These are phyloP conservation scores for Puccinia polysora DNA, from an alignment of 1,284 basidiomycete species.

Conservation along the genomic window DNA sequence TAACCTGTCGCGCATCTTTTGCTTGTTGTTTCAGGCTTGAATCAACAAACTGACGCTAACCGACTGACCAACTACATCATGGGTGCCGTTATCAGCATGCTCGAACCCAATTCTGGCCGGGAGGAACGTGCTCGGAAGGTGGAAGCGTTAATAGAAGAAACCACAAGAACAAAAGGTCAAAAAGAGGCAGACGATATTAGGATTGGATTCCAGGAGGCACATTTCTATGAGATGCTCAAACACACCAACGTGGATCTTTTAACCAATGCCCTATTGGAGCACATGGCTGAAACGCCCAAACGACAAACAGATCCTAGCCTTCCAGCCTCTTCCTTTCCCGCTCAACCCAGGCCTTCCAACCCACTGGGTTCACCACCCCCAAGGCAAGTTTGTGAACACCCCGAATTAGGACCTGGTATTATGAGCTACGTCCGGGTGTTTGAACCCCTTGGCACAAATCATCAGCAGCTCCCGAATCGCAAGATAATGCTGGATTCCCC, in stretches of 20 bases:
- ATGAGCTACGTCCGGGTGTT: neutral
- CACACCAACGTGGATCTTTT: neutral
- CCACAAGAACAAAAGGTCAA: neutral
- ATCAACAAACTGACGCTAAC: neutral
- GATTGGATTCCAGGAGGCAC: neutral
- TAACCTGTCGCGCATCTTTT: neutral
- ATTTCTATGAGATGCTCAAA: neutral
- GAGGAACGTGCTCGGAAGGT: neutral
- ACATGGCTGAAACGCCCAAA: neutral
- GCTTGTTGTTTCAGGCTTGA: neutral
- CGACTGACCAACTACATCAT: neutral
- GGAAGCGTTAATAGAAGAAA: neutral
- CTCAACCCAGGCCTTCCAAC: too few species aligned
- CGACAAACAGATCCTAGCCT: neutral
- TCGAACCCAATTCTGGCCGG: neutral
- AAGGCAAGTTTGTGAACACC: neutral
- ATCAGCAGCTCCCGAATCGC: too few species aligned
- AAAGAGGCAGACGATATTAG: neutral
- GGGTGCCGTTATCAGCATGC: neutral
- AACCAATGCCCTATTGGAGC: conserved; percentile 4
- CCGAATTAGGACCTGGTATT: neutral
- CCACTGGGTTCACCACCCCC: neutral
- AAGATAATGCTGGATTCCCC: too few species aligned
- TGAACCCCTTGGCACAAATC: too few species aligned
- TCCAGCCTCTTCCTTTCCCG: too few species aligned